Conservation (phyloP, 169 alveolate genomes). For the Babesia bovis region DNA sequence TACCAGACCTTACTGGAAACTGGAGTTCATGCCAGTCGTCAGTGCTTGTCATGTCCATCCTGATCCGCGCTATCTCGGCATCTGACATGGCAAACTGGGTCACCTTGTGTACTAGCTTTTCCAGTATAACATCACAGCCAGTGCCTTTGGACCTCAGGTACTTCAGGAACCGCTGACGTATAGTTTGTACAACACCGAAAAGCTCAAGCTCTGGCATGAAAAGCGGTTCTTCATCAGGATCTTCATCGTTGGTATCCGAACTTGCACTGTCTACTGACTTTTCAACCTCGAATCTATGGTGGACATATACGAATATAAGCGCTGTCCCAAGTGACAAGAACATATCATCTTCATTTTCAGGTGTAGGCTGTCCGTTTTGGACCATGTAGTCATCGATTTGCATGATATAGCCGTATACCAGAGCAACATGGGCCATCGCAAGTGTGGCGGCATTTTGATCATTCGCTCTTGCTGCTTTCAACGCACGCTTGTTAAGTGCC, state of each 20-base stretch:
- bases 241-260: constrained; percentile 29
- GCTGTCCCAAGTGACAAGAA: constrained; percentile 39
- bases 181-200: constrained; percentile 48
- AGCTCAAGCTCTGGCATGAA: constrained; percentile 66
- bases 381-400: constrained; percentile 12
- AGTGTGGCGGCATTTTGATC: constrained; percentile 64
- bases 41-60: neutral
- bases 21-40: constrained; percentile 58
- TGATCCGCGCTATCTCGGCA: constrained; percentile 17
- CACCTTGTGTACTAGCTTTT: constrained; percentile 53
- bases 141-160: constrained; percentile 42
- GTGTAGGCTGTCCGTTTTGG: neutral
- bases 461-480: constrained; percentile 58
- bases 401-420: constrained; percentile 36
- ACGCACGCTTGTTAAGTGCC: constrained; percentile 46
- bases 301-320: constrained; percentile 56
- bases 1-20: constrained; percentile 54
- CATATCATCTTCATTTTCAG: constrained; percentile 23
- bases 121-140: constrained; percentile 32
- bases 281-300: constrained; percentile 62
- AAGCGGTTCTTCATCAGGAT: constrained; percentile 43
- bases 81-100: constrained; percentile 49
- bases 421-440: constrained; percentile 66
- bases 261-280: constrained; percentile 6
- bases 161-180: constrained; percentile 29